These are phyloP conservation scores for Hemerocallis citrina DNA, from an alignment of 106 monocot species.

Conservation along the genomic window DNA sequence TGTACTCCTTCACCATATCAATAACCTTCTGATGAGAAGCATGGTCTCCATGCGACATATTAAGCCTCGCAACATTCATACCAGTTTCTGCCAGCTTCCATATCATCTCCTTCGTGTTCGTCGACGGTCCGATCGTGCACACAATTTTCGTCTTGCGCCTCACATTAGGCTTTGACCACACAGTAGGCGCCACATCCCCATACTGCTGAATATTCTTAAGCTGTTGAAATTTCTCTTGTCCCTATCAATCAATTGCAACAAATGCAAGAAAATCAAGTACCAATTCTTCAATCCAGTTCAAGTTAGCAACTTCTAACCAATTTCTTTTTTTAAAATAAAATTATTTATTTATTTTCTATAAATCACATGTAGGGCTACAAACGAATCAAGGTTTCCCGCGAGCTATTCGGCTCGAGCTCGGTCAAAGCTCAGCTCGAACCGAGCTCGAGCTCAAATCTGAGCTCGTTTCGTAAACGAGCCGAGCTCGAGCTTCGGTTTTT, in stretches of 20 bases:
- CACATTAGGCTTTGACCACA: slow-evolving; percentile 72
- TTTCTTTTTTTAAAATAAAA: not conserved
- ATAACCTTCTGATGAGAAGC: slow-evolving; percentile 98
- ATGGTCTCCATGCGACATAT: slow-evolving; percentile 99
- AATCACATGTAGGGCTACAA: not conserved
- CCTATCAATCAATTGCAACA: slow-evolving; percentile 25
- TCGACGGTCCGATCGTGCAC: slow-evolving; percentile 95
- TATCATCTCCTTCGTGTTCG: slow-evolving; percentile 95
- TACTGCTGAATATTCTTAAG: slow-evolving; percentile 59
- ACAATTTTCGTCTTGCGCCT: slow-evolving; percentile 97
- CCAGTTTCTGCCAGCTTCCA: slow-evolving; percentile 98
- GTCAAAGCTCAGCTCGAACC: not conserved
- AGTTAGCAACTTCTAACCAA: too few species aligned
- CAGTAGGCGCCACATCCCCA: slow-evolving; percentile 29
- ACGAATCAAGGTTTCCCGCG: not conserved
- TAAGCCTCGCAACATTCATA: slow-evolving; percentile 96
- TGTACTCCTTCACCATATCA: slow-evolving; percentile 95
- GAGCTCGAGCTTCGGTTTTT: too few species aligned
- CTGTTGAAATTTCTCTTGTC: slow-evolving; percentile 53
- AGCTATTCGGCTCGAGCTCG: not conserved
- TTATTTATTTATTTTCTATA: not conserved
- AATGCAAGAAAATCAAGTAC: too few species aligned
- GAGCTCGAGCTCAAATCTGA: not conserved
- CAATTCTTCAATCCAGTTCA: too few species aligned
- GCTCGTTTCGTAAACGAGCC: too few species aligned